phyloP scores from a whole-genome alignment of 164 flowering plant genomes.

The Dillenia suffruticosa region DNA sequence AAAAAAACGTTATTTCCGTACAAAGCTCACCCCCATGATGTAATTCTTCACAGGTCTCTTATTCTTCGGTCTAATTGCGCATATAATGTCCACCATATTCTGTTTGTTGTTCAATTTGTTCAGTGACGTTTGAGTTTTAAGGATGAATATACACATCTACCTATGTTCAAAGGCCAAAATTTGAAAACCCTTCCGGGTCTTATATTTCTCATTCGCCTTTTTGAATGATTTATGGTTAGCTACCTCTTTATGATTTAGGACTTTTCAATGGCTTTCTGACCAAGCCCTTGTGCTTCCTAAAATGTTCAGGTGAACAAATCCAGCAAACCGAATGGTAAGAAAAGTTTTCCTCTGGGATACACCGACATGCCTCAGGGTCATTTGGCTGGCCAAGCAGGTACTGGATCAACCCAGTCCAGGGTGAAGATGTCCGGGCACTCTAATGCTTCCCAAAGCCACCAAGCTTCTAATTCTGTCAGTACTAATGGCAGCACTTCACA shows the following conservation, averaged over 20 bases:
- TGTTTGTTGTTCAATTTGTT: too few species aligned
- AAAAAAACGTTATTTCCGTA: too few species aligned
- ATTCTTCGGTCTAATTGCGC: too few species aligned
- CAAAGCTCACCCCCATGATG: too few species aligned
- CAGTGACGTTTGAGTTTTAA: too few species aligned
- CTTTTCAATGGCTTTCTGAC: neutral
- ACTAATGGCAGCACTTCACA: slow-evolving; percentile 23
- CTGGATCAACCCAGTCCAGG: slow-evolving; percentile 20
- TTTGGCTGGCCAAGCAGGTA: slow-evolving; percentile 20
- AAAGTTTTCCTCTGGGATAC: slow-evolving; percentile 20
- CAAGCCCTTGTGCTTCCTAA: neutral
- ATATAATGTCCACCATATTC: too few species aligned
- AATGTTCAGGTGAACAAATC: slow-evolving; percentile 37
- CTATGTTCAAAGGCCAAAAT: too few species aligned
- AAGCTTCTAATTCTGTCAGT: slow-evolving; percentile 19
- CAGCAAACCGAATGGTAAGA: slow-evolving; percentile 24
- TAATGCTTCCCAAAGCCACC: slow-evolving; percentile 21
- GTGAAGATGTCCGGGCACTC: slow-evolving; percentile 25
- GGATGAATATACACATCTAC: too few species aligned
- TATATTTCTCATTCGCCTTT: neutral
- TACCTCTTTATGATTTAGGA: neutral
- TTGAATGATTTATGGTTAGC: neutral
- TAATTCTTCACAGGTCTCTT: too few species aligned
- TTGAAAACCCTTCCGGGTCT: too few species aligned
- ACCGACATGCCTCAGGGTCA: slow-evolving; percentile 16